These are phyloP conservation scores for Wallemia ichthyophaga DNA, from an alignment of 1,284 basidiomycete genomes.

Conservation along the genomic window DNA sequence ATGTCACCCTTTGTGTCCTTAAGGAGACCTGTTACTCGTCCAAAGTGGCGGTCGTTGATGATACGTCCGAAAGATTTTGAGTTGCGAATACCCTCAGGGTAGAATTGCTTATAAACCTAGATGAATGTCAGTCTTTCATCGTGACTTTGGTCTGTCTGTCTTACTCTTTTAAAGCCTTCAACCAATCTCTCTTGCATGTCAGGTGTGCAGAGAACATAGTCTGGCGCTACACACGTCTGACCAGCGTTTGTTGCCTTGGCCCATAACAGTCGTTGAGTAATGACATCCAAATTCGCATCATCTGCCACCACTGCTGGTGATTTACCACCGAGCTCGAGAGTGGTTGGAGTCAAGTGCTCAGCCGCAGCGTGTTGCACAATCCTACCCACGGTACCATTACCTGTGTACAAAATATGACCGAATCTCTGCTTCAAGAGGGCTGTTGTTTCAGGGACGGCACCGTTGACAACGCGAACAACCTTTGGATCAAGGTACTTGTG, in stretches of 20 bases:
- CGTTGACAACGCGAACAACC: conserved; percentile 39
- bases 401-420: conserved; percentile 30
- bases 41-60: conserved; percentile 25
- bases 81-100: conserved; percentile 18
- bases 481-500: conserved; percentile 53
- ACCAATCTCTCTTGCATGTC: conserved; percentile 32
- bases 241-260: conserved; percentile 47
- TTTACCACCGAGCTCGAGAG: conserved; percentile 51
- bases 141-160: not conserved
- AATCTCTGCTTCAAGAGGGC: conserved; percentile 49
- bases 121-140: not conserved
- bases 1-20: conserved; percentile 37
- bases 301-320: conserved; percentile 52
- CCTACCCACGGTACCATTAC: conserved; percentile 34
- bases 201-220: conserved; percentile 41
- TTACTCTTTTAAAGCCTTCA: conserved; percentile 23
- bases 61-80: conserved; percentile 23
- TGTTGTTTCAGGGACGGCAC: conserved; percentile 40
- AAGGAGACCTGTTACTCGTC: conserved; percentile 31
- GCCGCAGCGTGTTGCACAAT: conserved; percentile 58
- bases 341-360: conserved; percentile 51
- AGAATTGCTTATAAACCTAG: not conserved
- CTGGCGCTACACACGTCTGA: conserved; percentile 29
- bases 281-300: conserved; percentile 19
- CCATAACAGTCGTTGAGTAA: conserved; percentile 28